Conservation (phyloP, 306 rosid genomes). For the Cicer chorassanicum region DNA sequence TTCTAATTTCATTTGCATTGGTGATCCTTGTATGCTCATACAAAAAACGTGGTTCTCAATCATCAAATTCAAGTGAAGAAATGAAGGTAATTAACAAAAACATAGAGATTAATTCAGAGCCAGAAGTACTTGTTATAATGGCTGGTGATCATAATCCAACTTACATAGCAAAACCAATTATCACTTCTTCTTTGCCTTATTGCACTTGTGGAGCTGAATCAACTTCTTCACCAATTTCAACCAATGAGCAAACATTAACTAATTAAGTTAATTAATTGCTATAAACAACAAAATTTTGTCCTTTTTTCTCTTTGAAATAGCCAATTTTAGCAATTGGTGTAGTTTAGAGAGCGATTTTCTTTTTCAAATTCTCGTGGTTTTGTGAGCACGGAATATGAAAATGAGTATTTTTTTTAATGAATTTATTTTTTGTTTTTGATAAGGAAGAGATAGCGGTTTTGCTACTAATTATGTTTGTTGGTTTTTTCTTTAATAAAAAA, state of each 20-base stretch:
- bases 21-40: slow-evolving; percentile 71
- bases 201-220: slow-evolving; percentile 45
- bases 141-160: slow-evolving; percentile 53
- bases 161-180: slow-evolving; percentile 51
- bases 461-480: slow-evolving; percentile 3
- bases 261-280: slow-evolving; percentile 8
- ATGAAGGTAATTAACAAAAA: slow-evolving; percentile 43
- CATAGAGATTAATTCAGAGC: slow-evolving; percentile 39
- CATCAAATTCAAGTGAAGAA: slow-evolving; percentile 43
- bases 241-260: slow-evolving; percentile 20
- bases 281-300: slow-evolving; percentile 37
- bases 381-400: slow-evolving; percentile 52
- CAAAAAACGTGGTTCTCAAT: slow-evolving; percentile 45
- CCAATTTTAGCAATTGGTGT: background rate
- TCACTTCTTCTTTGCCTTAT: slow-evolving; percentile 20
- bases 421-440: slow-evolving; percentile 27
- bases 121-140: slow-evolving; percentile 53
- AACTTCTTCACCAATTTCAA: slow-evolving; percentile 25
- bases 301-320: too few relatives aligned
- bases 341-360: background rate
- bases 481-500: background rate
- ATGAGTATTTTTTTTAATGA: slow-evolving; percentile 35
- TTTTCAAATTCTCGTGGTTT: slow-evolving; percentile 51
- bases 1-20: slow-evolving; percentile 67
- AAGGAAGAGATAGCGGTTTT: slow-evolving; percentile 28